Percentiles rank a stretch among this genome's conserved stretches.
These are phyloP conservation scores for Fusarium drepaniforme DNA, from an alignment of 2,329 filamentous ascomycete genomes.

Conservation along the genomic window DNA sequence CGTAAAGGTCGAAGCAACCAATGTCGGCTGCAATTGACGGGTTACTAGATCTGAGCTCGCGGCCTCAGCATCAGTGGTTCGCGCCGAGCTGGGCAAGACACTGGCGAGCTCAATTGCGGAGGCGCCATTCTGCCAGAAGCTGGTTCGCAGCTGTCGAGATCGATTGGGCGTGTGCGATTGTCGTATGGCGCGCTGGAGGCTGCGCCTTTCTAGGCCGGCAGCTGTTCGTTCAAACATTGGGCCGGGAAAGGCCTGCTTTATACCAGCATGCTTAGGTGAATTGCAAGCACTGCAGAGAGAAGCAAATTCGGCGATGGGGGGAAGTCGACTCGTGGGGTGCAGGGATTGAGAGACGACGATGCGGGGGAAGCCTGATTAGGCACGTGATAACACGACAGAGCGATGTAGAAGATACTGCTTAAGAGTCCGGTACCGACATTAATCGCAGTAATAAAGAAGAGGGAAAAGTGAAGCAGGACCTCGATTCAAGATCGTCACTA, in stretches of 20 bases:
- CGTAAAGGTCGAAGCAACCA: conserved; percentile 62
- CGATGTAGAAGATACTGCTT: not conserved
- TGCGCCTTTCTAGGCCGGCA: conserved; percentile 67
- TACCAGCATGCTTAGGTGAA: conserved; percentile 43
- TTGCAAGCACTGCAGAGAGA: conserved; percentile 6
- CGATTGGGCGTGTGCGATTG: conserved; percentile 54
- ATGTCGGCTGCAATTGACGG: conserved; percentile 40
- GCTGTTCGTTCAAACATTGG: conserved; percentile 71
- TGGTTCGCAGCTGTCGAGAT: conserved; percentile 59
- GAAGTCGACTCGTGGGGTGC: not conserved
- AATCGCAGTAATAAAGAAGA: not conserved
- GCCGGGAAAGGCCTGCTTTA: conserved; percentile 17
- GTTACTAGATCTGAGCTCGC: conserved; percentile 40
- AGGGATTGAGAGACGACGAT: conserved; percentile 21
- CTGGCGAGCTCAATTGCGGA: conserved; percentile 61
- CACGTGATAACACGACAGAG: not conserved
- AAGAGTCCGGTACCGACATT: not conserved
- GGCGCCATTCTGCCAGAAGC: conserved; percentile 68
- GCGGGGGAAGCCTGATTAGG: not conserved
- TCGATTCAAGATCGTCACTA: conserved; percentile 18
- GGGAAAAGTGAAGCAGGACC: conserved; percentile 21
- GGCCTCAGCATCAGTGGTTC: conserved; percentile 36
- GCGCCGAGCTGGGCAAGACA: conserved; percentile 54
- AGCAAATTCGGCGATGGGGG: conserved; percentile 1
- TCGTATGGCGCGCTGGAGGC: conserved; percentile 64